These are phyloP conservation scores for Pseudogymnoascus sp. DNA, from an alignment of 2,329 filamentous ascomycete species.

Conservation along the genomic window DNA sequence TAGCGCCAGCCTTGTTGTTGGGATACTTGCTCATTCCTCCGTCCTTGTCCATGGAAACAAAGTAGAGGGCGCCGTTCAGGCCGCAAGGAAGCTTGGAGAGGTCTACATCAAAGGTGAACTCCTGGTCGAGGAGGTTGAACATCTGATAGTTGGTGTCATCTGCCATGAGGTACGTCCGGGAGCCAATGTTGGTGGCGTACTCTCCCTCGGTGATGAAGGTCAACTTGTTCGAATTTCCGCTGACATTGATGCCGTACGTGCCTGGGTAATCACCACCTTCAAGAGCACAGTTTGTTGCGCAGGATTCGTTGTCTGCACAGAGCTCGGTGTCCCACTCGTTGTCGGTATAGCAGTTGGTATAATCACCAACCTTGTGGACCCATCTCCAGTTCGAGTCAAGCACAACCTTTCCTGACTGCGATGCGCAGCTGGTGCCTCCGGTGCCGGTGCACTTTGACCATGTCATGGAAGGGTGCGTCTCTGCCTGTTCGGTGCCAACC, in stretches of 20 bases:
- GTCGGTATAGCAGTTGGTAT: slow-evolving; percentile 35
- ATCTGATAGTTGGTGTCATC: slow-evolving; percentile 55
- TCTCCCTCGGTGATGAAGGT: slow-evolving; percentile 48
- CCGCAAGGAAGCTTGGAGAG: slow-evolving; percentile 62
- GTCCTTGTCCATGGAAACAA: slow-evolving; percentile 54
- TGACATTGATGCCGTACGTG: slow-evolving; percentile 49
- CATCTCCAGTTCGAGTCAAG: slow-evolving; percentile 54
- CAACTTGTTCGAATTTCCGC: slow-evolving; percentile 44
- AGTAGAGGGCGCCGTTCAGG: slow-evolving; percentile 65
- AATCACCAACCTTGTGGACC: slow-evolving; percentile 42
- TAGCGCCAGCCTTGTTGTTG: slow-evolving; percentile 49
- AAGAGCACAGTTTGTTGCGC: slow-evolving; percentile 44
- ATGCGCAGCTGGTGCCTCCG: slow-evolving; percentile 36
- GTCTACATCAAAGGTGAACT: slow-evolving; percentile 68
- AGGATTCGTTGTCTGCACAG: slow-evolving; percentile 37
- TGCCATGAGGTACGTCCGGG: slow-evolving; percentile 59
- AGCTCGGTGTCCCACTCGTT: slow-evolving; percentile 37
- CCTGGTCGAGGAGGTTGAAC: slow-evolving; percentile 58
- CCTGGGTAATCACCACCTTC: slow-evolving; percentile 46
- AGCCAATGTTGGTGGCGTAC: slow-evolving; percentile 39
- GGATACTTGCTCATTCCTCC: slow-evolving; percentile 48
- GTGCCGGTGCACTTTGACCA: slow-evolving; percentile 42
- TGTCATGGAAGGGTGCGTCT: slow-evolving; percentile 45
- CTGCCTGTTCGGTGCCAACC: slow-evolving; percentile 38
- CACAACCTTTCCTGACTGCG: slow-evolving; percentile 41